A percentile compares a stretch with the other conserved stretches of the same genome.
These are phyloP conservation scores for Saururus chinensis DNA, from an alignment of 164 flowering plant genomes.

Conservation along the genomic window DNA sequence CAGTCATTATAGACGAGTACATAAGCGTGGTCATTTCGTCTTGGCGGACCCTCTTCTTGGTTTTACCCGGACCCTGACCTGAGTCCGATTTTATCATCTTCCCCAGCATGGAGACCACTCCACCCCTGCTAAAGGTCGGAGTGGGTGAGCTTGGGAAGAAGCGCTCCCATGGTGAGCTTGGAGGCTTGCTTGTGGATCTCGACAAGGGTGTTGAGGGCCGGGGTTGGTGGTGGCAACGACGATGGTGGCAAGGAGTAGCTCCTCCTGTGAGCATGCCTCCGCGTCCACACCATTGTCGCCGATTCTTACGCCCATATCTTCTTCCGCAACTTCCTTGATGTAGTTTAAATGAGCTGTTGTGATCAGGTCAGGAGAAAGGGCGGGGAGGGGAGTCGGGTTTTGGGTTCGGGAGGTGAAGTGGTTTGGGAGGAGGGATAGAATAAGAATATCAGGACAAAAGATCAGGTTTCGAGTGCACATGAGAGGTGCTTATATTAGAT, in stretches of 20 bases:
- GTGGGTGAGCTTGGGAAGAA: slow-evolving; percentile 49
- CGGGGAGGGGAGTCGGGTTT: too few species aligned
- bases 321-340: too few species aligned
- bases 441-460: too few species aligned
- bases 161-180: slow-evolving; percentile 52
- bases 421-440: too few species aligned
- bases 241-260: slow-evolving; percentile 74
- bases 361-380: too few species aligned
- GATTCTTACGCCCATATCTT: too few species aligned
- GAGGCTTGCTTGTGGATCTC: slow-evolving; percentile 66
- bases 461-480: too few species aligned
- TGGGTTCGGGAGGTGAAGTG: too few species aligned
- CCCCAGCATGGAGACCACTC: slow-evolving; percentile 20
- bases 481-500: too few species aligned
- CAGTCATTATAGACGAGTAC: slow-evolving; percentile 92
- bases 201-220: slow-evolving; percentile 56
- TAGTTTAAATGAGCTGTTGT: too few species aligned
- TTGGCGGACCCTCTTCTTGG: slow-evolving; percentile 41
- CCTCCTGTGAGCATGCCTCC: too few species aligned
- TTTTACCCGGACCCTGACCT: slow-evolving; percentile 21
- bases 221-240: slow-evolving; percentile 92
- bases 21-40: slow-evolving; percentile 76
- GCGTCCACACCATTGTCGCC: too few species aligned
- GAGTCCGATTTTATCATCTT: slow-evolving; percentile 40
- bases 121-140: slow-evolving; percentile 22